These are phyloP conservation scores for button mushroom (Agaricus bisporus) DNA, from an alignment of 768 basidiomycete genomes.

Conservation along the genomic window DNA sequence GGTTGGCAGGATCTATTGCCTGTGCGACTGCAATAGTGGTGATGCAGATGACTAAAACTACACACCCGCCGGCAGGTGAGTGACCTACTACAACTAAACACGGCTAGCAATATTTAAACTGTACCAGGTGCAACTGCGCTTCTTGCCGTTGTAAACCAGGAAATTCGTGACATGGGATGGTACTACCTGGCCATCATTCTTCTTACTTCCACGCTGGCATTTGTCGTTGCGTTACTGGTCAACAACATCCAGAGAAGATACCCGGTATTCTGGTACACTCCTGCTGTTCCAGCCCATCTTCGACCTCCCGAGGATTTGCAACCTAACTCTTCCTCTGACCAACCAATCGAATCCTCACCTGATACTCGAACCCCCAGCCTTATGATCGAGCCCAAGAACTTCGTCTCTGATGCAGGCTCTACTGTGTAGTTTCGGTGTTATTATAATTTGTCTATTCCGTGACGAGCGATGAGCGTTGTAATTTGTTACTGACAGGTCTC, in stretches of 20 bases:
- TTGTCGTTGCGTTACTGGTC: slow-evolving; percentile 37
- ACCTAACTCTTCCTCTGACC: background rate
- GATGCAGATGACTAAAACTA: slow-evolving; percentile 48
- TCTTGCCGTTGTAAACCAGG: slow-evolving; percentile 36
- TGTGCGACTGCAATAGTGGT: slow-evolving; percentile 35
- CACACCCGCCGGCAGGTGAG: slow-evolving; percentile 49
- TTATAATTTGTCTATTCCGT: no score
- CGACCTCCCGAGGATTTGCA: background rate
- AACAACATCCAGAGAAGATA: slow-evolving; percentile 49
- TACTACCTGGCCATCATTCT: slow-evolving; percentile 48
- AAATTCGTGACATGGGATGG: slow-evolving; percentile 41
- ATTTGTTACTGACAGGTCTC: no score
- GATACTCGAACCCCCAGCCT: background rate
- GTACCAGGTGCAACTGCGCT: slow-evolving; percentile 45
- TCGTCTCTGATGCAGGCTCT: background rate
- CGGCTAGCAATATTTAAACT: background rate
- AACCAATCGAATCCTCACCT: background rate
- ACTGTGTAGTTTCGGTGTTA: background rate
- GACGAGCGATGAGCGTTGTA: no score
- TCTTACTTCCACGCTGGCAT: slow-evolving; percentile 37
- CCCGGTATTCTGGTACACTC: slow-evolving; percentile 40
- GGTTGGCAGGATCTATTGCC: slow-evolving; percentile 43
- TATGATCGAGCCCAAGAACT: no score
- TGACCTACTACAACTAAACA: background rate
- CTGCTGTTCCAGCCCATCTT: slow-evolving; percentile 9